A percentile compares a stretch with the other conserved stretches of the same genome.
Conservation (phyloP, 169 alveolate species). For the Amoebophrya sp. region DNA sequence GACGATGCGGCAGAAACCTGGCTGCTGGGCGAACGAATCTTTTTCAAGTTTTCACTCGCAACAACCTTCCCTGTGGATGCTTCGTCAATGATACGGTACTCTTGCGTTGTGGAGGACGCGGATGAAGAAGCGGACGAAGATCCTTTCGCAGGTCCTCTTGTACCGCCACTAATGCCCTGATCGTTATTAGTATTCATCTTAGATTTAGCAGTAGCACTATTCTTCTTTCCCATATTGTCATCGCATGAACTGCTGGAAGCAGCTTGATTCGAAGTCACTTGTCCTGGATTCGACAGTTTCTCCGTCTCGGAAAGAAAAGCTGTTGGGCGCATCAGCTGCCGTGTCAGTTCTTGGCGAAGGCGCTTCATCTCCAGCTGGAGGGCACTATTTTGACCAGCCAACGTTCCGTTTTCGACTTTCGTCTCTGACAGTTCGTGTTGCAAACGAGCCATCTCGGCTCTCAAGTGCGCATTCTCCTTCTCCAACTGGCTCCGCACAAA, state of each 20-base stretch:
- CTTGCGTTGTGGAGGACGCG: no score
- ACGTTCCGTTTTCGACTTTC: background rate
- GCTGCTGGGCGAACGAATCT: no score
- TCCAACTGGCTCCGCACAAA: background rate
- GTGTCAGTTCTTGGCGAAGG: background rate
- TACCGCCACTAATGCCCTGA: no score
- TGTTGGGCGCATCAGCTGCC: background rate
- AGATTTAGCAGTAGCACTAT: background rate
- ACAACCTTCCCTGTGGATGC: no score
- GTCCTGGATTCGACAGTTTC: background rate
- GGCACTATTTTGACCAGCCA: background rate
- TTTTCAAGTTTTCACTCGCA: no score
- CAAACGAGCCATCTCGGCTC: background rate
- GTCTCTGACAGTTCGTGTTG: background rate
- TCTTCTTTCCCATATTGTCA: background rate
- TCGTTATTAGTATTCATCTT: background rate
- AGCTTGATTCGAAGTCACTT: background rate
- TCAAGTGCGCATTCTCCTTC: background rate
- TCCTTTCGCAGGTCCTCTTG: no score
- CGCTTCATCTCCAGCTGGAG: background rate
- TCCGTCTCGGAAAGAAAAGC: background rate
- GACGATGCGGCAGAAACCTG: no score
- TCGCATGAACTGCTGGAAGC: background rate
- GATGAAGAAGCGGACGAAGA: no score
- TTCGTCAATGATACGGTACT: no score